phyloP scores from a whole-genome alignment of 345 rosid genomes.

The Garcia nutans region DNA sequence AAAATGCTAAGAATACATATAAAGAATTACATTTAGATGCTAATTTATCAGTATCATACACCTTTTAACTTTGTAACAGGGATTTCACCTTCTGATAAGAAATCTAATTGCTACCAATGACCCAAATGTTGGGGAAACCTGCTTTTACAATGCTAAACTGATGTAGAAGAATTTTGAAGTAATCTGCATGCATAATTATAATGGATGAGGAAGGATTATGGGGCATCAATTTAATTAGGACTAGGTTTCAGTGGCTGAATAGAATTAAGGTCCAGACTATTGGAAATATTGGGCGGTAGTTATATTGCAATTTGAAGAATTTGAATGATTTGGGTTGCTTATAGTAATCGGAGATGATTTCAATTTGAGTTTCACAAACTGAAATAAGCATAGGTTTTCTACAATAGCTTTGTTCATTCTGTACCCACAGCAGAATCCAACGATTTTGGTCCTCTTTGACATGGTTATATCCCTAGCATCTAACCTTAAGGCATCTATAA shows the following conservation, averaged over 20 bases:
- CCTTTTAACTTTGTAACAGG: neutral
- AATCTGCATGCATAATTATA: neutral
- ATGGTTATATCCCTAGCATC: neutral
- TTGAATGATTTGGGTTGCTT: no score
- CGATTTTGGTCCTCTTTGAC: neutral
- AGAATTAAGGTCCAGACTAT: no score
- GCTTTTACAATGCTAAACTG: neutral
- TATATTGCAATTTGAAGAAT: no score
- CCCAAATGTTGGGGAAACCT: neutral
- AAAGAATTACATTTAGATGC: neutral
- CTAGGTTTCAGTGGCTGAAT: no score
- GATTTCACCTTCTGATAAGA: neutral
- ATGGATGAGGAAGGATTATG: no score
- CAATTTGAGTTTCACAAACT: neutral
- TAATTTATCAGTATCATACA: neutral
- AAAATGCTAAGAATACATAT: no score
- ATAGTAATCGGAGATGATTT: neutral
- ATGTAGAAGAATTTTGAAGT: neutral
- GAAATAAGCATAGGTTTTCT: neutral
- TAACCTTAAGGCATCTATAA: neutral
- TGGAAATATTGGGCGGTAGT: no score
- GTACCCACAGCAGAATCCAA: neutral
- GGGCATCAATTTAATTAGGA: no score
- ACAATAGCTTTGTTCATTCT: no score
- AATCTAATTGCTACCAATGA: neutral